Evolutionary conservation across 192 early-diverging fungal species (phyloP), one percentile per base, ranked within the genome.

Genomic region (Oehlia diaphana): DNA sequence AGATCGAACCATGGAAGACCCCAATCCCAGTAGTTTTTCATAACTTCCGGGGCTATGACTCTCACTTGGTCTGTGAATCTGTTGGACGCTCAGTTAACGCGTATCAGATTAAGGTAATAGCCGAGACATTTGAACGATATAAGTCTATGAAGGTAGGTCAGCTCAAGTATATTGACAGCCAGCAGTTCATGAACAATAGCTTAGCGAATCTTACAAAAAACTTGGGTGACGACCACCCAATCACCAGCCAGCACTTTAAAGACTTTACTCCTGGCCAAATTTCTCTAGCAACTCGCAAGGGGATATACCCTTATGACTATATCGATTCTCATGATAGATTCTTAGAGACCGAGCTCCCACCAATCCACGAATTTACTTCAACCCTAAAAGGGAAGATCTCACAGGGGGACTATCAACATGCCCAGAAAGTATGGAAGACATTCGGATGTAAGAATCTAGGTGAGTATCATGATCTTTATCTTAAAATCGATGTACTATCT

Each of bases 1-100:
- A 62, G 14, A 74, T 74, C 21, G 50, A 21, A 9, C 3, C 47
- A 74, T 74, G 31, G 53, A 74, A 74, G 61, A 50, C 53, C 31
- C 49, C 47, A 9, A 74, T 74, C 13, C 23, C 49, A 74, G 14
- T 74, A 26, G 72, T 74, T 2, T 74, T 74, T 61, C 53, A 74
- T 74, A 74, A 74, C 31, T 74, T 74, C 37, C 0, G 21, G 7
- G 21, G 53, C 2, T 74, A 74, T 61, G 47, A 74, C 28, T 74
- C 72, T 71, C 37, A 71, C 26, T 71, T 71, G 10, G 23, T 65
- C 2, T 74, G 72, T 58, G 72, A 74, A 58, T 62, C 72, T 31
- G 49, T 74, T 61, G 49, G 72, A 0, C 3, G 28, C 0, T 74
- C 50, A 28, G 49, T 61, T 74, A 74, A 74, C 62, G 49, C 53